These are phyloP conservation scores for Rhodotorula paludigena DNA, from an alignment of 768 basidiomycete species.

Conservation along the genomic window DNA sequence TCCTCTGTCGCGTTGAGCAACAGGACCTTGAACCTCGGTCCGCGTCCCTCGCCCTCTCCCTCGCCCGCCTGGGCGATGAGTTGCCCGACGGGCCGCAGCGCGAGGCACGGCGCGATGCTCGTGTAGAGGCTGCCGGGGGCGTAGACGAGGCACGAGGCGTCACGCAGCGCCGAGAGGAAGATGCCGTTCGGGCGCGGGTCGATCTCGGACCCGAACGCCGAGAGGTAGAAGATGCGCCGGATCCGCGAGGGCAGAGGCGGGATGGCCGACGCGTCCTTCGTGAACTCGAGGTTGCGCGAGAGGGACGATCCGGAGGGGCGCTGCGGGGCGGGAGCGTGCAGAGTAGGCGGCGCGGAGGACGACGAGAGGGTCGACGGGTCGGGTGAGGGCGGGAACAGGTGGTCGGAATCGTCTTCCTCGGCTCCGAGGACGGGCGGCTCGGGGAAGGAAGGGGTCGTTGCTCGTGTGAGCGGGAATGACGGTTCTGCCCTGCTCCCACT, in stretches of 20 bases:
- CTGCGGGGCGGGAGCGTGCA: background rate
- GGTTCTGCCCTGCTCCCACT: too few relatives aligned
- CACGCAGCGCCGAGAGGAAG: slow-evolving; percentile 23
- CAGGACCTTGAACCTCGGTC: slow-evolving; percentile 31
- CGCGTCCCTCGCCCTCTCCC: too few relatives aligned
- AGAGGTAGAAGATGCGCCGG: slow-evolving; percentile 37
- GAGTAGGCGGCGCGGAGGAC: background rate
- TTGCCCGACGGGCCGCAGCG: slow-evolving; percentile 33
- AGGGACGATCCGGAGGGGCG: background rate
- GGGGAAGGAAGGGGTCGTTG: slow-evolving; percentile 33
- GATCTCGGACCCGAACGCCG: slow-evolving; percentile 37
- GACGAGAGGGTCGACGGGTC: background rate
- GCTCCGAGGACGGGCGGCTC: slow-evolving; percentile 35
- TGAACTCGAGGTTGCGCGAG: slow-evolving; percentile 35
- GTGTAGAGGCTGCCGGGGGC: slow-evolving; percentile 40
- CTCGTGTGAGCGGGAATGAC: slow-evolving; percentile 26
- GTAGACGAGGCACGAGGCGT: slow-evolving; percentile 22
- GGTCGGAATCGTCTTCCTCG: slow-evolving; percentile 26
- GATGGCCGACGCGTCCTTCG: slow-evolving; percentile 16
- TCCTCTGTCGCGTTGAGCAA: slow-evolving; percentile 36
- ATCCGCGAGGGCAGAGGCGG: slow-evolving; percentile 26
- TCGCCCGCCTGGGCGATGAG: slow-evolving; percentile 9
- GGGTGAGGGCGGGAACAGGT: background rate
- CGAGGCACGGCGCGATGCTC: slow-evolving; percentile 39
- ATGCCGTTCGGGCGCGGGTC: slow-evolving; percentile 34